Conservation (phyloP, 2,329 filamentous ascomycete species). For the Moelleriella libera region DNA sequence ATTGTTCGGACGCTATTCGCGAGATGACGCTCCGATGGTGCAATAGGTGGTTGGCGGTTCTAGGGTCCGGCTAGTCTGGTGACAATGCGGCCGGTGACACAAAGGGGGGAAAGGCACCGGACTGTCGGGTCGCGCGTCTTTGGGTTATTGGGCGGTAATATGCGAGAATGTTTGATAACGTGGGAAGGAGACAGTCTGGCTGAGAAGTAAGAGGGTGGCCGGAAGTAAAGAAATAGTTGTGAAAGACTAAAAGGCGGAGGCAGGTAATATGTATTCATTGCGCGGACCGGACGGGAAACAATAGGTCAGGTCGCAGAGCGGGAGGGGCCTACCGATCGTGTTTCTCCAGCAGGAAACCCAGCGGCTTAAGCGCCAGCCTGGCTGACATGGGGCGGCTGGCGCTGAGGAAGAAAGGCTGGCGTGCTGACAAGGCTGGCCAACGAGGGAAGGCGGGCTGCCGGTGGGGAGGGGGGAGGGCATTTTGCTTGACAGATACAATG, state of each 20-base stretch:
- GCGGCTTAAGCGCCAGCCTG: not conserved
- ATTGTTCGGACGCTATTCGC: not conserved
- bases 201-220: no score
- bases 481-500: not conserved
- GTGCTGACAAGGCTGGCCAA: not conserved
- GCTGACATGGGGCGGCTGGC: not conserved
- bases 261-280: not conserved
- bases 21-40: slow-evolving; percentile 3
- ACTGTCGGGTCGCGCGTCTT: no score
- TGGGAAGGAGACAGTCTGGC: no score
- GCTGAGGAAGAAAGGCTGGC: no score
- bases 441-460: not conserved
- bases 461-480: not conserved
- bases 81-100: not conserved
- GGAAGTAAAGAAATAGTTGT: not conserved
- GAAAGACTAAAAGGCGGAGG: not conserved
- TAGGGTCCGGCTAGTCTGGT: not conserved
- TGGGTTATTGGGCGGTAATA: not conserved
- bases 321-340: not conserved
- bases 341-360: not conserved
- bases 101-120: no score
- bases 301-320: not conserved
- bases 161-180: not conserved
- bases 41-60: not conserved
- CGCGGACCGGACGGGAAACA: not conserved